Evolutionary conservation across 345 rosid species (phyloP).

Genomic region (Euphorbia lathyris): DNA sequence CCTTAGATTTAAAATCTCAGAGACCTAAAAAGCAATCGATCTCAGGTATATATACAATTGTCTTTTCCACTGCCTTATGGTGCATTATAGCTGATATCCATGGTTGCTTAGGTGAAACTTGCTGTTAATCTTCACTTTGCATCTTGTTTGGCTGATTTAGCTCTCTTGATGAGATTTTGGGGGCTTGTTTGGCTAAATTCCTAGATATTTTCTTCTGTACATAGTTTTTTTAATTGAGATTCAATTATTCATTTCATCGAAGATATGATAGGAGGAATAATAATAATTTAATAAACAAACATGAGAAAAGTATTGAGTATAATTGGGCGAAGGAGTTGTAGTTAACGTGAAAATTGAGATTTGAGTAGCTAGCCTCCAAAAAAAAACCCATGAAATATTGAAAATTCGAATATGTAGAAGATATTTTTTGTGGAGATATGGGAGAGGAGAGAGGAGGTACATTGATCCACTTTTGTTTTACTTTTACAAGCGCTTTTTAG

Average conservation of each 20-base stretch:
- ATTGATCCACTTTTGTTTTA: background rate
- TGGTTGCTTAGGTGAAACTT: background rate
- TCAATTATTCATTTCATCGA: background rate
- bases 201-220: background rate
- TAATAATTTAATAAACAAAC: too few species aligned
- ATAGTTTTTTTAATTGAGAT: background rate
- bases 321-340: too few species aligned
- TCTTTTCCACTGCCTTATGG: background rate
- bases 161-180: background rate
- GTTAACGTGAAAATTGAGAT: background rate
- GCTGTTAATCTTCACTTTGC: too few species aligned
- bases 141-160: background rate
- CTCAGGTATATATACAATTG: slow-evolving; percentile 10
- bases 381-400: background rate
- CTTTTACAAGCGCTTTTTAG: slow-evolving; percentile 4
- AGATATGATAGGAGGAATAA: background rate
- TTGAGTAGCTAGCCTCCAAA: background rate
- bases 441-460: too few species aligned
- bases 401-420: slow-evolving; percentile 11
- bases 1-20: slow-evolving; percentile 36
- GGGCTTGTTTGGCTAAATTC: slow-evolving; percentile 7
- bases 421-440: too few species aligned
- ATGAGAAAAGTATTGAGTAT: background rate
- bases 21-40: slow-evolving; percentile 18
- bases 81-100: background rate